Evolutionary conservation across 2,329 filamentous ascomycete genomes (phyloP), one percentile per base, ranked within the genome.

Genomic region (Venturia asperata): DNA sequence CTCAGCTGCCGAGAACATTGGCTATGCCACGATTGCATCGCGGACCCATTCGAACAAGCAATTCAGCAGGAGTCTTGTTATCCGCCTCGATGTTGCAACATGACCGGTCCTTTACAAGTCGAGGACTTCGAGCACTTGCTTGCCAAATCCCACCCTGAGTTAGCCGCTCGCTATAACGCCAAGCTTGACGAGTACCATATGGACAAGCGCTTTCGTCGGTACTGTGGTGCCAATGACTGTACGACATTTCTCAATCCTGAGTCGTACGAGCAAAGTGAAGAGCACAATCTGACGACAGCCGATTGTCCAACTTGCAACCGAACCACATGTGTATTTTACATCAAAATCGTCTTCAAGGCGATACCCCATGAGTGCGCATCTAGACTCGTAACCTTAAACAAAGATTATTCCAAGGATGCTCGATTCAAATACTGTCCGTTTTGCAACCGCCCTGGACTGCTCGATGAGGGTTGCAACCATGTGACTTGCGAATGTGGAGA

Each of bases 381-480:
- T 5, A 19, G 17, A 15, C 5, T 61, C 27, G 9, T 41, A 1
- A 61, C 24, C 6, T 10, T 37, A 11, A 74, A 74, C 68, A 68
- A 70, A 64, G 65, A 70, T 24, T 67, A 63, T 2, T 71, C 67
- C 2, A 64, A 66, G 5, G 69, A 73, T 63, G 67, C 73, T 19
- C 70, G 72, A 2, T 75, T 72, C 27, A 69, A 74, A 56, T 65
- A 69, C 42, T 75, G 74, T 63, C 69, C 67, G 15, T 64, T 62
- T 13, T 75, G 74, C 43, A 69, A 70, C 21, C 65, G 66, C 0
- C 70, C 66, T 0, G 68, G 74, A 5, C 72, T 75, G 64, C 68
- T 75, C 17, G 62, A 67, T 1, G 73, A 75, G 49, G 74, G 72
- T 1, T 75, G 73, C 56, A 75, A 75, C 27, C 73, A 75, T 47